phyloP scores from a whole-genome alignment of 768 basidiomycete species.

The Hygrocybe punicea region DNA sequence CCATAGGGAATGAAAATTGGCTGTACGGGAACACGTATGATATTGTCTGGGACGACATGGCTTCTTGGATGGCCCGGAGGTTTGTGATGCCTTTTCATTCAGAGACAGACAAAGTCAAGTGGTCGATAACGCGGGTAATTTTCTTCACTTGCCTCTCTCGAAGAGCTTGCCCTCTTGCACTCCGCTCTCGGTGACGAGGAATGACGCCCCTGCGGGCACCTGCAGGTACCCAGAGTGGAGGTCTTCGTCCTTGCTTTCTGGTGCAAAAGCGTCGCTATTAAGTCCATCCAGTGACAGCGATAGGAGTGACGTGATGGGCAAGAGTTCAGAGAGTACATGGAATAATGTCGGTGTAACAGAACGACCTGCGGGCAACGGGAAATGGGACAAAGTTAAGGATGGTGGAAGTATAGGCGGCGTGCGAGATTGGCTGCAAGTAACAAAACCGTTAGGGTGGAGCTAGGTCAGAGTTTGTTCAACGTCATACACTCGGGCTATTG shows the following conservation, averaged over 20 bases:
- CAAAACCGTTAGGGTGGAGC: conserved; percentile 1
- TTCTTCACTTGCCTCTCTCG: conserved; percentile 46
- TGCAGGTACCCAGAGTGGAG: conserved; percentile 73
- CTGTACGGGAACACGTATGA: conserved; percentile 78
- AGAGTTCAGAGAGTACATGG: conserved; percentile 52
- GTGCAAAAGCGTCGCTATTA: conserved; percentile 56
- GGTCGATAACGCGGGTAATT: background rate
- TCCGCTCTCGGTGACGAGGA: conserved; percentile 63
- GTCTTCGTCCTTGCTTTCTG: conserved; percentile 68
- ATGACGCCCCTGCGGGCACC: conserved; percentile 56
- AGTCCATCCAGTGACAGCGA: conserved; percentile 61
- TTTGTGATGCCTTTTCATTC: conserved; percentile 68
- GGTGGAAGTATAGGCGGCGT: conserved; percentile 64
- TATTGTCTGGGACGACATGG: conserved; percentile 61
- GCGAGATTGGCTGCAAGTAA: conserved; percentile 55
- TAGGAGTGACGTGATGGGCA: conserved; percentile 54
- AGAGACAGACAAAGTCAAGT: background rate
- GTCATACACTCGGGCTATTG: conserved; percentile 62
- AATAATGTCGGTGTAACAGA: conserved; percentile 46
- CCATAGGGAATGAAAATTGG: conserved; percentile 67
- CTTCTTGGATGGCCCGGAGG: conserved; percentile 58
- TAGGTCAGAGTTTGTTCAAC: conserved; percentile 4
- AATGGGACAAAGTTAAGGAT: conserved; percentile 59
- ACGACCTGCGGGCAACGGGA: conserved; percentile 45
- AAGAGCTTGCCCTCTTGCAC: conserved; percentile 65